phyloP scores from a whole-genome alignment of 1,139 yeast species.

The Scheffersomyces parashehatae region DNA sequence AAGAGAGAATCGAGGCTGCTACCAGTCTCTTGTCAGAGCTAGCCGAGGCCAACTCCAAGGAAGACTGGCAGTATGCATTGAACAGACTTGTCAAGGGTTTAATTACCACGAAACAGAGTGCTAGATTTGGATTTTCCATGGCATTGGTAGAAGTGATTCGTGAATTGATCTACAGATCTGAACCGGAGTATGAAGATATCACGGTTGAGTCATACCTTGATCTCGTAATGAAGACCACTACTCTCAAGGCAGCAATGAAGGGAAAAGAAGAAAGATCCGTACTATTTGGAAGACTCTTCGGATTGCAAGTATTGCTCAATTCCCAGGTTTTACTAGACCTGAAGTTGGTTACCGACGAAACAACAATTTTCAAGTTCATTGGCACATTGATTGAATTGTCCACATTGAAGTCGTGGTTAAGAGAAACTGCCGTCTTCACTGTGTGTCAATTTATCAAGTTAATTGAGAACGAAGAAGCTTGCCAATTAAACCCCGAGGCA shows the following conservation, averaged over 20 bases:
- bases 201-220: slow-evolving; percentile 40
- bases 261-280: slow-evolving; percentile 84
- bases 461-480: slow-evolving; percentile 6
- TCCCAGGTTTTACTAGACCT: slow-evolving; percentile 45
- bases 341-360: slow-evolving; percentile 22
- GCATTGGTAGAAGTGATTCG: slow-evolving; percentile 78
- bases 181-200: slow-evolving; percentile 28
- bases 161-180: slow-evolving; percentile 32
- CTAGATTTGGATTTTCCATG: slow-evolving; percentile 86
- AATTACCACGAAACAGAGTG: slow-evolving; percentile 78
- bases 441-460: slow-evolving; percentile 51
- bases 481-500: slow-evolving; percentile 21
- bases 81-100: slow-evolving; percentile 79
- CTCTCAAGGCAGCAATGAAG: slow-evolving; percentile 52
- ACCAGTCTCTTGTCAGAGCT: slow-evolving; percentile 63
- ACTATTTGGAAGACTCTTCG: slow-evolving; percentile 83
- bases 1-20: slow-evolving; percentile 75
- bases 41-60: slow-evolving; percentile 38
- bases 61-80: slow-evolving; percentile 83
- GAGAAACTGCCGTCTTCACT: slow-evolving; percentile 79
- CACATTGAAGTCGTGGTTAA: slow-evolving; percentile 73
- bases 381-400: slow-evolving; percentile 60
- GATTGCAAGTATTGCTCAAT: slow-evolving; percentile 72
- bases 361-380: slow-evolving; percentile 39
- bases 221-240: slow-evolving; percentile 43